Percentiles rank a stretch among this genome's conserved stretches.
Conservation (phyloP, 2,329 filamentous ascomycete species). For the Phoma sp. region DNA sequence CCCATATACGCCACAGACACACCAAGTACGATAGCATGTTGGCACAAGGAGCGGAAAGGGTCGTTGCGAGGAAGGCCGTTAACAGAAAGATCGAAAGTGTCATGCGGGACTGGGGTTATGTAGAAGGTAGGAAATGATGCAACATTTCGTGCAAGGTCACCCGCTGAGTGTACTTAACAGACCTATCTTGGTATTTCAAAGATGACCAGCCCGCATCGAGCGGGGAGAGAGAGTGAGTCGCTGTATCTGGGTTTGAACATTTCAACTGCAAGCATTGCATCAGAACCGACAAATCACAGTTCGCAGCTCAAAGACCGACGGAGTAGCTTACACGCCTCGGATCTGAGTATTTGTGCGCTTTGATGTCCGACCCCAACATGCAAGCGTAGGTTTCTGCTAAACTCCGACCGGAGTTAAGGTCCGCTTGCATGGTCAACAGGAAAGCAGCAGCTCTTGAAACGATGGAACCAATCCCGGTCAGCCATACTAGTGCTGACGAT, state of each 20-base stretch:
- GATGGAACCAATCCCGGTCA: neutral
- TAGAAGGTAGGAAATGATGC: constrained; percentile 25
- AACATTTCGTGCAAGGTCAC: neutral
- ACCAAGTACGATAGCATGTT: constrained; percentile 58
- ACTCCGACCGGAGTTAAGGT: neutral
- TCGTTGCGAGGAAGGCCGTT: constrained; percentile 34
- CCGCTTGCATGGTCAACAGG: neutral
- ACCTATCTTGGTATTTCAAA: constrained; percentile 25
- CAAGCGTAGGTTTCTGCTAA: neutral
- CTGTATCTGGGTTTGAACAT: neutral
- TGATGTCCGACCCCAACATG: neutral
- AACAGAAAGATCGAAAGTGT: constrained; percentile 30
- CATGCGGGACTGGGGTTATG: constrained; percentile 36
- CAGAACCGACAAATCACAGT: neutral
- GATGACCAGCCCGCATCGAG: neutral
- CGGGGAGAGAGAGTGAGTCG: neutral
- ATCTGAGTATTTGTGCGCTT: neutral
- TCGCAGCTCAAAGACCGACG: neutral
- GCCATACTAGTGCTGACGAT: neutral
- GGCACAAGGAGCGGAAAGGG: constrained; percentile 17
- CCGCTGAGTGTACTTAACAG: constrained; percentile 9
- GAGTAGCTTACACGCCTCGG: neutral
- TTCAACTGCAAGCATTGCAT: too few relatives aligned
- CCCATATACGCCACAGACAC: constrained; percentile 58
- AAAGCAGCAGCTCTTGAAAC: neutral